Conservation (phyloP, 257 asterid species). For the Solanum microdontum region DNA sequence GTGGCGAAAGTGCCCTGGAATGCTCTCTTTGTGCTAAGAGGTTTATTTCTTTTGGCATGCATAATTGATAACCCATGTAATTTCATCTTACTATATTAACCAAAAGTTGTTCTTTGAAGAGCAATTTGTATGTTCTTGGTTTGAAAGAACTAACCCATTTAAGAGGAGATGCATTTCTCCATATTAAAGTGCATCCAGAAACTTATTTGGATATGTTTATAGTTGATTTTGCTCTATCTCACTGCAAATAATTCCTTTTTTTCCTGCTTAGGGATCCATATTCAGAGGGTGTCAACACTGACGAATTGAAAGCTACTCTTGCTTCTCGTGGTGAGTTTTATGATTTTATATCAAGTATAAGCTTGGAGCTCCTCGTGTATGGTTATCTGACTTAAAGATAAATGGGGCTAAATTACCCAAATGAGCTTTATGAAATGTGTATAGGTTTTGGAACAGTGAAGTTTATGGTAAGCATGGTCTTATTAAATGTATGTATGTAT, state of each 20-base stretch:
- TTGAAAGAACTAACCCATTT: not conserved
- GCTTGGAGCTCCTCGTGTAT: not conserved
- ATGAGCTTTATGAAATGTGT: not conserved
- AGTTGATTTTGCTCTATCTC: not conserved
- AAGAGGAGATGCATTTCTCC: not conserved
- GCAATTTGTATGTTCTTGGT: not conserved
- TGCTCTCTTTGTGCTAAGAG: not conserved
- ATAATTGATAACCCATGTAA: not conserved
- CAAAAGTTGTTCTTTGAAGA: not conserved
- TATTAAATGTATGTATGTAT: not conserved
- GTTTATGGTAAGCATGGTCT: not conserved
- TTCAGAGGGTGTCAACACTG: constrained; percentile 45
- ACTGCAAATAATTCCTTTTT: not conserved
- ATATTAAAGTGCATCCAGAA: not conserved
- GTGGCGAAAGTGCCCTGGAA: not conserved
- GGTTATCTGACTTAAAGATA: not conserved
- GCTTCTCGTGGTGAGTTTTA: constrained; percentile 54
- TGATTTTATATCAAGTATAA: constrained; percentile 1
- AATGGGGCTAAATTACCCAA: not conserved
- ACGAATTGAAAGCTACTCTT: constrained; percentile 59
- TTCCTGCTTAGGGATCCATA: constrained; percentile 58
- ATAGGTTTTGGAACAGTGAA: not conserved
- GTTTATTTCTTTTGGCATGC: not conserved
- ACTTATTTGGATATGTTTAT: not conserved
- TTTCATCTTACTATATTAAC: not conserved